phyloP scores from a whole-genome alignment of 805 yeast genomes.

The Cyberlindnera sargentensis region DNA sequence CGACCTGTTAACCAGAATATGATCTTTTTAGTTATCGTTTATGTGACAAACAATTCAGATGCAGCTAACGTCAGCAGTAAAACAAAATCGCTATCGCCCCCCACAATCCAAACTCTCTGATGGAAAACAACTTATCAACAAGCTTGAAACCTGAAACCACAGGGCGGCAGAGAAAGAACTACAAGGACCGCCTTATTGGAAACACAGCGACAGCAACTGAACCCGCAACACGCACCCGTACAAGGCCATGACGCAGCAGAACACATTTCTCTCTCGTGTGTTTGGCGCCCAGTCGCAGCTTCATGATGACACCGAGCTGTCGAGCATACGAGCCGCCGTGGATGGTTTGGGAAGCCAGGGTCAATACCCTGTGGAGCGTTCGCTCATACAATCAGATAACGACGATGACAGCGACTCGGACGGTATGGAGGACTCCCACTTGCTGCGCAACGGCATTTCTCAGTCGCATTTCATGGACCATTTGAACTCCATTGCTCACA shows the following conservation, averaged over 20 bases:
- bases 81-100: too few relatives aligned
- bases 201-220: not conserved
- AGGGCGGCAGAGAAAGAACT: too few relatives aligned
- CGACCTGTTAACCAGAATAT: too few relatives aligned
- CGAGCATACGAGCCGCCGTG: slow-evolving; percentile 10
- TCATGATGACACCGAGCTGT: slow-evolving; percentile 15
- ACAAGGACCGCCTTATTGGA: too few relatives aligned
- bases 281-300: slow-evolving; percentile 40
- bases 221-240: not conserved
- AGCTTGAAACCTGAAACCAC: too few relatives aligned
- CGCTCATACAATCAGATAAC: slow-evolving; percentile 21
- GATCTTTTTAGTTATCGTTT: too few relatives aligned
- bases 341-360: slow-evolving; percentile 8
- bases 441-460: slow-evolving; percentile 7
- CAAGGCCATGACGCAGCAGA: slow-evolving; percentile 9
- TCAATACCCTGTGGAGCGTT: slow-evolving; percentile 9
- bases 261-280: slow-evolving; percentile 55
- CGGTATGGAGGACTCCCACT: slow-evolving; percentile 2
- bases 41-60: too few relatives aligned
- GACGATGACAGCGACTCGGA: not conserved
- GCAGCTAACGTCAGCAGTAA: too few relatives aligned
- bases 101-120: too few relatives aligned
- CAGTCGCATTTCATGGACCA: slow-evolving; percentile 9
- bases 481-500: slow-evolving; percentile 1
- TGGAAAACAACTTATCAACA: too few relatives aligned